A percentile compares a stretch with the other conserved stretches of the same genome.
Evolutionary conservation across 2,329 filamentous ascomycete species (phyloP).

Genomic region (Fusarium sp.): DNA sequence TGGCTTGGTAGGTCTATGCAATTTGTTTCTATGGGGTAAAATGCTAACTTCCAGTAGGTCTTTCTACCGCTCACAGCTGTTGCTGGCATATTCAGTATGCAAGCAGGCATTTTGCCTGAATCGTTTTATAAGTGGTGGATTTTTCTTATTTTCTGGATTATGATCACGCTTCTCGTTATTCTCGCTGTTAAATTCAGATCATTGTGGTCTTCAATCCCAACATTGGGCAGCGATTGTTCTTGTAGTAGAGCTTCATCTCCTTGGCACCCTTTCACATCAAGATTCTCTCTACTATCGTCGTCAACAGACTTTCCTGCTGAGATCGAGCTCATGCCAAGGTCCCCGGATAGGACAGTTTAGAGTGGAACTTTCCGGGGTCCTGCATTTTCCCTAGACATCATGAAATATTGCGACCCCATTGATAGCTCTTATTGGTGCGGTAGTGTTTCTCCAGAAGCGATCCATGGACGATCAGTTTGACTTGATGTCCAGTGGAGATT

Average conservation of each 20-base stretch:
- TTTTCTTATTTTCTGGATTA: background rate
- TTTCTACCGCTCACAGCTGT: background rate
- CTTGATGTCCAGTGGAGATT: background rate
- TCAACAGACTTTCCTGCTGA: background rate
- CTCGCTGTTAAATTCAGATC: background rate
- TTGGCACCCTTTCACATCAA: background rate
- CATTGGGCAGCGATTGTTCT: background rate
- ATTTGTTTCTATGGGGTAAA: rapidly evolving
- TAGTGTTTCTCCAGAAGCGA: background rate
- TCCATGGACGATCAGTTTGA: background rate
- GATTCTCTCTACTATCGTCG: background rate
- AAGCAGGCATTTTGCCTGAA: background rate
- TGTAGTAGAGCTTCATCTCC: too few species aligned
- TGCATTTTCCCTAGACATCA: background rate
- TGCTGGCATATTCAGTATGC: constrained; percentile 2
- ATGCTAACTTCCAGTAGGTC: background rate
- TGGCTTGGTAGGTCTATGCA: background rate
- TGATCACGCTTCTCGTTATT: background rate
- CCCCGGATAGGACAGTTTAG: background rate
- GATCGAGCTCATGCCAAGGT: background rate
- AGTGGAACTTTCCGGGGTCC: background rate
- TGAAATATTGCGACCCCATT: background rate
- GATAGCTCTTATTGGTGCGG: background rate
- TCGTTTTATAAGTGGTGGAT: background rate
- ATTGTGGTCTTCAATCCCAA: background rate